Evolutionary conservation across 2,329 filamentous ascomycete species (phyloP), one percentile per base, ranked within the genome.

Genomic region (Botryosphaeria dothidea): DNA sequence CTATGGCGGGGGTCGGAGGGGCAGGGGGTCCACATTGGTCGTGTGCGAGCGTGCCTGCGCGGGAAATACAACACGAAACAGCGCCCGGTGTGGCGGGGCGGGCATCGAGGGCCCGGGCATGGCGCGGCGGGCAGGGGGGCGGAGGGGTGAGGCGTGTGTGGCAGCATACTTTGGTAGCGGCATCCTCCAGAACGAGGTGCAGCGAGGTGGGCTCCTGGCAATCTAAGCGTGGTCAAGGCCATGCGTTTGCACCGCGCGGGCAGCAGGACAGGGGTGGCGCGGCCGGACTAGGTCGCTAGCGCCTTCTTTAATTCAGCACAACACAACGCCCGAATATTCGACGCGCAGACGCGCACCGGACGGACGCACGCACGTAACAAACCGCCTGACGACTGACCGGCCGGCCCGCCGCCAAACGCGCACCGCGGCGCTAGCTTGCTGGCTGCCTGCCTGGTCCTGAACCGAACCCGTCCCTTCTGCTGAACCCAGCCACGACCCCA

Each of bases 11-110:
- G 25, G 38, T 17, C 56, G 36, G 56, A 17, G 36, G 38, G 52
- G 36, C 52, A 57, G 52, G 48, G 49, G 49, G 31, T 29, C 25
- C 49, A 11, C 21, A 23, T 11, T 41, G 54, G 54, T 36, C 54
- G 54, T 29, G 23, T 29, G 46, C 46, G 46, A 11, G 45, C 25
- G 23, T 31, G 54, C 54, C 36, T 58, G 54, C 36, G 38, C 54
- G 38, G 54, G 54, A 58, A 56, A 27, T 52, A 52, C 49, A 56
- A 41, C 52, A 43, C 54, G 56, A 60, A 60, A 60, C 56, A 58
- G 56, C 21, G 34, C 31, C 51, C 51, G 31, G 7, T 23, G 34
- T 38, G 51, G 56, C 56, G 38, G 56, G 38, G 56, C 56, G 56
- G 27, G 48, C 48, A 52, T 6, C 3, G 27, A 34, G 27, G 9